phyloP scores from a whole-genome alignment of 768 basidiomycete species.

The Udeniomyces megalosporus region DNA sequence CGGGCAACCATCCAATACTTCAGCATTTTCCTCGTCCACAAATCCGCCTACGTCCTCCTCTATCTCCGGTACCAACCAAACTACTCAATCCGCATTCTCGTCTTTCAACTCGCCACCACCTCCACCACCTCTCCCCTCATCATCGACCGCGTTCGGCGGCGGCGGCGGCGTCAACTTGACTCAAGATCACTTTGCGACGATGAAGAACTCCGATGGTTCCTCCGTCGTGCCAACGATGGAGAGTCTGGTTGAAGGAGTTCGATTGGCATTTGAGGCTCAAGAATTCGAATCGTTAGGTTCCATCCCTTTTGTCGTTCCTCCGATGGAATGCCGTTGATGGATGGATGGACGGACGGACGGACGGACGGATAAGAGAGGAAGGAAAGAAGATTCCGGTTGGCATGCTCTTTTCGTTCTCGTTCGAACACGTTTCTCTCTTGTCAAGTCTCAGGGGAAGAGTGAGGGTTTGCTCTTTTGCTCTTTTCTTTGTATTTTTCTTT shows the following conservation, averaged over 20 bases:
- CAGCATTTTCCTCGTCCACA: background rate
- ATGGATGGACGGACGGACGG: too few relatives aligned
- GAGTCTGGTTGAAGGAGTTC: background rate
- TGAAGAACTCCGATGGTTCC: background rate
- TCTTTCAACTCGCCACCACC: background rate
- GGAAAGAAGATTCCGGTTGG: too few relatives aligned
- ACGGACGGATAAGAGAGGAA: too few relatives aligned
- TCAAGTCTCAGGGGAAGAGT: too few relatives aligned
- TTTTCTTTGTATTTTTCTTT: too few relatives aligned
- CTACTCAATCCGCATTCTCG: background rate
- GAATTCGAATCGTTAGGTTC: conserved; percentile 6
- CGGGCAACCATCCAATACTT: background rate
- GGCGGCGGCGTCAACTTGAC: background rate
- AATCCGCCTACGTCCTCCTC: too few relatives aligned
- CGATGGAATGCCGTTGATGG: too few relatives aligned
- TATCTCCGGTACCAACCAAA: too few relatives aligned
- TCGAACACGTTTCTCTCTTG: too few relatives aligned
- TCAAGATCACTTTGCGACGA: background rate
- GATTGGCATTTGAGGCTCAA: conserved; percentile 5
- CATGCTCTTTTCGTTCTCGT: too few relatives aligned
- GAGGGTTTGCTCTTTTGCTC: too few relatives aligned
- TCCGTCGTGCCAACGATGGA: background rate
- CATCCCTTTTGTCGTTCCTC: conserved; percentile 4
- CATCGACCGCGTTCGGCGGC: background rate
- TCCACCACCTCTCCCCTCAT: background rate